These are phyloP conservation scores for Mycena haematopus DNA, from an alignment of 768 basidiomycete genomes.

Conservation along the genomic window DNA sequence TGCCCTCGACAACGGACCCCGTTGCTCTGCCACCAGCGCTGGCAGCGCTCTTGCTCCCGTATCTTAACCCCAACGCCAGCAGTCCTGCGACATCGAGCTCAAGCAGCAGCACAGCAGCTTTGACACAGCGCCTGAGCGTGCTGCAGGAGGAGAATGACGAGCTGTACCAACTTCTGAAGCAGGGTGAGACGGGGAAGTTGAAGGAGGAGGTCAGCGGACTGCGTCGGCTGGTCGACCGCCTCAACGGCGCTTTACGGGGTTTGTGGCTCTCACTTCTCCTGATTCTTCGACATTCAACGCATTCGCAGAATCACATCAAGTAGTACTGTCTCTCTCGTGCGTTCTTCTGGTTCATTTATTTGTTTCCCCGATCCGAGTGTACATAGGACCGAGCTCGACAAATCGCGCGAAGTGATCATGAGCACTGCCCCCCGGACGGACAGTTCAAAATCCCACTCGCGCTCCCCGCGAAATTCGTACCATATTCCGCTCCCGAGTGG, in stretches of 20 bases:
- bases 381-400: constrained; percentile 75
- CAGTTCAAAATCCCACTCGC: constrained; percentile 46
- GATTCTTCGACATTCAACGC: constrained; percentile 5
- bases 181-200: constrained; percentile 77
- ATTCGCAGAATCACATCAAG: constrained; percentile 74
- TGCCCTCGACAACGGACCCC: constrained; percentile 63
- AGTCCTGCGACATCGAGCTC: constrained; percentile 33
- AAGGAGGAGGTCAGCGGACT: constrained; percentile 83
- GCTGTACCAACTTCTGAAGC: constrained; percentile 75
- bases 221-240: constrained; percentile 66
- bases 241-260: constrained; percentile 84
- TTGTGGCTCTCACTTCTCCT: constrained; percentile 25
- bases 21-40: constrained; percentile 76
- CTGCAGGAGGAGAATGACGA: constrained; percentile 91
- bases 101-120: constrained; percentile 59
- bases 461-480: constrained; percentile 56
- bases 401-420: constrained; percentile 70
- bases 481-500: constrained; percentile 35
- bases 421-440: constrained; percentile 50
- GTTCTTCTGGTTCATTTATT: constrained; percentile 36
- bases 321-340: constrained; percentile 74
- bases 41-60: constrained; percentile 71
- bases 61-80: constrained; percentile 51
- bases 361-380: constrained; percentile 5
- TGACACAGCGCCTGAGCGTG: constrained; percentile 73